These are phyloP conservation scores for Leptographium radiaticola DNA, from an alignment of 2,329 filamentous ascomycete species.

Conservation along the genomic window DNA sequence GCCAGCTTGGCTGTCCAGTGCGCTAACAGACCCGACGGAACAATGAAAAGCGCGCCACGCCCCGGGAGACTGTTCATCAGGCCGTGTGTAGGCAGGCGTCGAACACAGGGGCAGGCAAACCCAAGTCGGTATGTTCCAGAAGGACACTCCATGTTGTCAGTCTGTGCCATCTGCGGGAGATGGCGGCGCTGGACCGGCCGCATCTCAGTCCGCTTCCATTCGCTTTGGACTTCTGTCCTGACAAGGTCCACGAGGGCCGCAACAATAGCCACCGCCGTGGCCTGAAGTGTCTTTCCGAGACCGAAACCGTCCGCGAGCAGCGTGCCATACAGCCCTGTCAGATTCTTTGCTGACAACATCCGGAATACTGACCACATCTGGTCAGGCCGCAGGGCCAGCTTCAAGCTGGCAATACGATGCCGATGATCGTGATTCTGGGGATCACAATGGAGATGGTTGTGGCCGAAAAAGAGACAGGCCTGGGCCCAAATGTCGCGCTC, in stretches of 20 bases:
- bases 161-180: not conserved
- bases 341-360: not conserved
- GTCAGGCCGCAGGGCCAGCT: not conserved
- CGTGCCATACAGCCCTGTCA: not conserved
- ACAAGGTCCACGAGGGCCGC: not conserved
- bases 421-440: not conserved
- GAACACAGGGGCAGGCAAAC: not conserved
- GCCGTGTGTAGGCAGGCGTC: not conserved
- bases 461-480: slow-evolving; percentile 1
- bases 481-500: not conserved
- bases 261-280: not conserved
- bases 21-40: not conserved
- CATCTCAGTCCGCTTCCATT: not conserved
- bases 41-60: not conserved
- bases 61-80: not conserved
- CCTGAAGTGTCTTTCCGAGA: not conserved
- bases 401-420: not conserved
- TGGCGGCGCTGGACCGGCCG: not conserved
- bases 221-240: not conserved
- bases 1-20: not conserved
- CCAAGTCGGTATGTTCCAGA: not conserved
- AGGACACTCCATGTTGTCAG: not conserved
- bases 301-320: slow-evolving; percentile 1
- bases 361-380: slow-evolving; percentile 1
- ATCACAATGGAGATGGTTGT: not conserved